Percentiles rank a stretch among this genome's conserved stretches.
Conservation (phyloP, 2,329 filamentous ascomycete genomes). For the Aspergillus intermedius region DNA sequence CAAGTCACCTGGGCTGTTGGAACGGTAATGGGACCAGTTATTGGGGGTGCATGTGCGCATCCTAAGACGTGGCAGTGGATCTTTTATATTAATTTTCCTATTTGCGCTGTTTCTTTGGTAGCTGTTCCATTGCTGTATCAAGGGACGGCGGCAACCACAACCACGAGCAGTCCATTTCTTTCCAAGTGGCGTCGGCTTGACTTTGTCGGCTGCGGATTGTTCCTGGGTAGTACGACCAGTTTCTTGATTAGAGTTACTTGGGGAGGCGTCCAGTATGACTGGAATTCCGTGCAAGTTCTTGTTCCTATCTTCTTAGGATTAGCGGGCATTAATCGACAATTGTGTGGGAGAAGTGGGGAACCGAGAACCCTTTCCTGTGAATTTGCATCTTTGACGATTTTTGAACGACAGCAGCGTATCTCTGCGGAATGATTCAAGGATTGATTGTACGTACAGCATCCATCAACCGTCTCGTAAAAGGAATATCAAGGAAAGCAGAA, state of each 20-base stretch:
- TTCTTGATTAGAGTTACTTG: slow-evolving; percentile 59
- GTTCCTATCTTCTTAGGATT: slow-evolving; percentile 55
- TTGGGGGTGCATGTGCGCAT: slow-evolving; percentile 38
- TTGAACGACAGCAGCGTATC: slow-evolving; percentile 44
- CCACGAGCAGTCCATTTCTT: slow-evolving; percentile 28
- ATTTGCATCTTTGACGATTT: slow-evolving; percentile 42
- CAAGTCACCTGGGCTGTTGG: slow-evolving; percentile 37
- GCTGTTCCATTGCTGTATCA: slow-evolving; percentile 44
- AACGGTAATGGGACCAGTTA: slow-evolving; percentile 34
- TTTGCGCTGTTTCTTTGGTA: slow-evolving; percentile 23
- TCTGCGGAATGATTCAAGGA: slow-evolving; percentile 53
- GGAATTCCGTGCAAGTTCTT: slow-evolving; percentile 57
- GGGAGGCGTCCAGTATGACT: slow-evolving; percentile 60
- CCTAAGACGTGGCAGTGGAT: slow-evolving; percentile 34
- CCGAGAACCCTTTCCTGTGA: slow-evolving; percentile 47
- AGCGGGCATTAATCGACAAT: slow-evolving; percentile 46
- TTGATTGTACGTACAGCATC: slow-evolving; percentile 14
- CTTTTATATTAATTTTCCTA: slow-evolving; percentile 33
- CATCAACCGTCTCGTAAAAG: background rate
- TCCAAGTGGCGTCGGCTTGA: slow-evolving; percentile 53
- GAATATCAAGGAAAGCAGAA: background rate
- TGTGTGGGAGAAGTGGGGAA: slow-evolving; percentile 49
- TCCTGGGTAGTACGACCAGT: slow-evolving; percentile 52
- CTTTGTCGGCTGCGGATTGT: slow-evolving; percentile 56
- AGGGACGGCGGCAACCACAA: no score